Percentiles rank a stretch among this genome's conserved stretches.
These are phyloP conservation scores for Acer saccharum DNA, from an alignment of 345 rosid species.

Conservation along the genomic window DNA sequence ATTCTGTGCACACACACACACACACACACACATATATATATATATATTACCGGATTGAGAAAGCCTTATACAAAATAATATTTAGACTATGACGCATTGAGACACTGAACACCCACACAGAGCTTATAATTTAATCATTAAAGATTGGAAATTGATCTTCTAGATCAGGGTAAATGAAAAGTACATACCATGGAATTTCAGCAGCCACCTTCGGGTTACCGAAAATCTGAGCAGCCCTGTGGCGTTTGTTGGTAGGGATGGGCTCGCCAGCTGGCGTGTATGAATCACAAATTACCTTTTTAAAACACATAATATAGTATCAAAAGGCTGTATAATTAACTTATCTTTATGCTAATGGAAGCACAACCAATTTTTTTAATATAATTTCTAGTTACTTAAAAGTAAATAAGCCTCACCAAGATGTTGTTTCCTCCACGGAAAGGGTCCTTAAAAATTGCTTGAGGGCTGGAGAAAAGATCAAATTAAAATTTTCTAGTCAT, in stretches of 20 bases:
- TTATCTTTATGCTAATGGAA: background rate
- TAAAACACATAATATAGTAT: conserved; percentile 15
- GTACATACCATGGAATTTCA: conserved; percentile 78
- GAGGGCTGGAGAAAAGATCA: conserved; percentile 61
- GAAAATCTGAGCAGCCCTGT: conserved; percentile 84
- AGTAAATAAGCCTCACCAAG: conserved; percentile 58
- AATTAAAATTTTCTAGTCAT: conserved; percentile 7
- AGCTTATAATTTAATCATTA: background rate
- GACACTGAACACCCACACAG: background rate
- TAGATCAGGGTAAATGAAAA: background rate
- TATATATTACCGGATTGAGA: background rate
- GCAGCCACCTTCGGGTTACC: conserved; percentile 59
- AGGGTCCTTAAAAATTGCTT: conserved; percentile 93
- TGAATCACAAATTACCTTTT: conserved; percentile 84
- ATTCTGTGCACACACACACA: background rate
- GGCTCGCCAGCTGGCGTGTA: conserved; percentile 98
- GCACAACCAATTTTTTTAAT: background rate
- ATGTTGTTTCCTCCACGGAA: conserved; percentile 97
- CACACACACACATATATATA: background rate
- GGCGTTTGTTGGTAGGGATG: conserved; percentile 96
- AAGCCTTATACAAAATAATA: background rate
- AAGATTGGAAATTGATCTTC: conserved; percentile 6
- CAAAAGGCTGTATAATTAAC: background rate
- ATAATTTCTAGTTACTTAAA: background rate
- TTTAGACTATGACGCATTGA: background rate